Evolutionary conservation across 1,139 yeast genomes (phyloP).

Genomic region (Geotrichum reessii): DNA sequence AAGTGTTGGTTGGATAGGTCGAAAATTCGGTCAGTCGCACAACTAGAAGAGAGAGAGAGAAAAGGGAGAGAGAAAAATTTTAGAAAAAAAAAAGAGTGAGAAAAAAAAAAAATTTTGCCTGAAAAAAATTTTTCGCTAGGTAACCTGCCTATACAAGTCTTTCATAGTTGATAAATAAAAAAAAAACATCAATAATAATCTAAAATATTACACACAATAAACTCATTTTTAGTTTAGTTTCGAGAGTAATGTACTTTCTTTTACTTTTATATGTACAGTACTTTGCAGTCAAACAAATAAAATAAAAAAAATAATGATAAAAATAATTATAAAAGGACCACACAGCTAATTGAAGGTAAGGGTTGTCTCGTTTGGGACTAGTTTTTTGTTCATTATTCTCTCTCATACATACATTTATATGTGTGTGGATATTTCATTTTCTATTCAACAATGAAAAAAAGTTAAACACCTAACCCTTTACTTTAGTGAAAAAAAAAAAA

Average conservation of each 20-base stretch:
- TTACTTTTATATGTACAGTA: background rate
- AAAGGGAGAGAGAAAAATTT: background rate
- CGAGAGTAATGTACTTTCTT: background rate
- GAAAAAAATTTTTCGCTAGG: background rate
- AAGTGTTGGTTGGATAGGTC: background rate
- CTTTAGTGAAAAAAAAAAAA: no score
- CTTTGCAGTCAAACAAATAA: background rate
- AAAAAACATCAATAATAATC: no score
- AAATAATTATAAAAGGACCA: no score
- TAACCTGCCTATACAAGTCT: background rate
- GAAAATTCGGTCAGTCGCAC: constrained; percentile 2
- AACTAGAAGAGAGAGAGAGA: constrained; percentile 4
- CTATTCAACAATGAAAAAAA: no score
- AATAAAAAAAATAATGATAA: background rate
- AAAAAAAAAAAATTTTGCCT: constrained; percentile 4
- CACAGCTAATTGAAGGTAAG: no score
- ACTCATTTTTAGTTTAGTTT: background rate
- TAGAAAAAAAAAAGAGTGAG: background rate
- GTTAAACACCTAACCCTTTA: no score
- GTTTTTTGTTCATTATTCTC: background rate
- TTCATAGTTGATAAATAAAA: no score
- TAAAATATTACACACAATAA: background rate
- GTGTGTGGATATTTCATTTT: no score
- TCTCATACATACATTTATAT: no score
- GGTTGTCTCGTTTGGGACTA: background rate